phyloP scores from a whole-genome alignment of 176 grass and related monocot species.

The Elaeis guineensis region DNA sequence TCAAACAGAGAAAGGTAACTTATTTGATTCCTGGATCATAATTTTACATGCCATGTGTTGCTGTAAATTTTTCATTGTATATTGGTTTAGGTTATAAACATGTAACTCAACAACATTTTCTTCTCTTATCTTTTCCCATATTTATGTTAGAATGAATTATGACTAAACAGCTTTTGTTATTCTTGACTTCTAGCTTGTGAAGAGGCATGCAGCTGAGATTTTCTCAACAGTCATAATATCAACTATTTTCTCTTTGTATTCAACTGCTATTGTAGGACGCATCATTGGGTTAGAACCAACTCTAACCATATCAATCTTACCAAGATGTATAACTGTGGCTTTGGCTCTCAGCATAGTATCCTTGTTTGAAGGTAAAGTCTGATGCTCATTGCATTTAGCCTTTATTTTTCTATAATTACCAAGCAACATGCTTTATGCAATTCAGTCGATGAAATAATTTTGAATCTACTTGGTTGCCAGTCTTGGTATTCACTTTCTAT shows the following conservation, averaged over 20 bases:
- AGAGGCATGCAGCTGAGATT: conserved; percentile 79
- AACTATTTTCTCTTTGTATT: conserved; percentile 71
- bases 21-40: no score
- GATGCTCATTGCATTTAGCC: neutral
- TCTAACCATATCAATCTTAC: conserved; percentile 76
- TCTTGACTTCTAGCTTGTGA: conserved; percentile 59
- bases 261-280: conserved; percentile 67
- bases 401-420: no score
- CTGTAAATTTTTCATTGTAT: no score
- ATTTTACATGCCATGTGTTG: no score
- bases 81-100: no score
- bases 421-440: no score
- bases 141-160: no score
- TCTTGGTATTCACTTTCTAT: no score
- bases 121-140: no score
- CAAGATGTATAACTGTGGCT: conserved; percentile 84
- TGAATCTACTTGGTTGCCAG: no score
- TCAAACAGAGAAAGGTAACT: conserved; percentile 86
- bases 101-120: no score
- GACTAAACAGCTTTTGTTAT: conserved; percentile 1
- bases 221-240: conserved; percentile 78
- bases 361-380: conserved; percentile 70
- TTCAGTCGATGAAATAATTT: no score
- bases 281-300: conserved; percentile 61
- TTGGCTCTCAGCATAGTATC: conserved; percentile 92